Evolutionary conservation across 139 green algal genomes (phyloP), one percentile per base, ranked within the genome.

Genomic region (Auxenochlorella pyrenoidosa): DNA sequence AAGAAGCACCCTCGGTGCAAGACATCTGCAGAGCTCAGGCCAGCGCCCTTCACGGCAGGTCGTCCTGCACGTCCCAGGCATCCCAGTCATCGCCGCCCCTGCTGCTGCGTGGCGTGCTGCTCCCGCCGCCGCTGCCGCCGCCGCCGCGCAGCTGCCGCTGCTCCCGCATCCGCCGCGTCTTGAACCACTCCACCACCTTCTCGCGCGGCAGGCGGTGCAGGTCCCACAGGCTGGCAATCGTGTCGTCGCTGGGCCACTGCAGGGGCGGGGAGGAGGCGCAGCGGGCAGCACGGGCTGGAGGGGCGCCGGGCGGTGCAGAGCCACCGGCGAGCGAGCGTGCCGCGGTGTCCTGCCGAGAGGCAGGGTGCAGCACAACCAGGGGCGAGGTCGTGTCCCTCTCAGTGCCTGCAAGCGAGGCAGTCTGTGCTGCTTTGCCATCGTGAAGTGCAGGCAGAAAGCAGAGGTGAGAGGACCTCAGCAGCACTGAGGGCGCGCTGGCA

Each of bases 201-300:
- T 79, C 75, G 75, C 75, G 75, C 1, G 59, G 75, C 34, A 89
- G 54, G 47, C 65, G 60, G 76, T 89, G 85, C 75, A 85, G 85
- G n/a, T 89, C 85, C 75, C 75, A 88, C 85, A 88, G 59, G 41
- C 76, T 68, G 22, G 41, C 63, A 6, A 88, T 59, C 0, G 79
- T 77, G 1, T 84, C 85, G 41, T 88, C 85, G n/a, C 32, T 82
- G 60, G 85, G 85, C 84, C 84, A 88, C 54, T 75, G 54, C 65
- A 73, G 5, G 54, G 54, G 47, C 47, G 54, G 54, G 54, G 15
- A 24, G 54, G 54, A 26, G 54, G 15, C 2, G 54, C 15, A 13
- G 54, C 54, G 18, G 16, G 54, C 54, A 24, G 54, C 15, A 24
- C 16, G 54, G 54, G 54, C 22, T 63, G 54, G 18, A 13, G 22